phyloP scores from a whole-genome alignment of 2,329 filamentous ascomycete species.

The Aspergillus intermedius region DNA sequence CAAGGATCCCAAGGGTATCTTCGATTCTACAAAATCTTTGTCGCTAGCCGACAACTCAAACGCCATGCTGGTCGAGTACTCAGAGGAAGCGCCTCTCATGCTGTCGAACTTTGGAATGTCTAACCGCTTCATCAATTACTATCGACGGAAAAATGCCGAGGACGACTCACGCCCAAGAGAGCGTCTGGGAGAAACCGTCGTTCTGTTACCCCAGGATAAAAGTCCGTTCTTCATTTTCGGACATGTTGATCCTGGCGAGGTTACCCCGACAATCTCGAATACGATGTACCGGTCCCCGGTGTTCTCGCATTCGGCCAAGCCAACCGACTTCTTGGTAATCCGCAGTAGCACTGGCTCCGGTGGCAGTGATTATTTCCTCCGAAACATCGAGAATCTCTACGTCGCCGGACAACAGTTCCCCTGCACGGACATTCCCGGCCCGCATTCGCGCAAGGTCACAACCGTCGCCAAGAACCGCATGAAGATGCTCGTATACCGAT shows the following conservation, averaged over 20 bases:
- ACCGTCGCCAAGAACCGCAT: constrained; percentile 95
- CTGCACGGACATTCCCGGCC: constrained; percentile 83
- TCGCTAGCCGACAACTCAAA: constrained; percentile 84
- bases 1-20: constrained; percentile 70
- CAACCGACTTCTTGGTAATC: constrained; percentile 79
- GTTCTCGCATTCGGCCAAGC: constrained; percentile 73
- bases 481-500: constrained; percentile 89
- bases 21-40: constrained; percentile 71
- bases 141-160: constrained; percentile 74
- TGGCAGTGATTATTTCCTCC: constrained; percentile 75
- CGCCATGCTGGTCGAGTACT: constrained; percentile 86
- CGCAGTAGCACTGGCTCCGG: constrained; percentile 71
- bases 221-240: constrained; percentile 95
- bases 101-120: constrained; percentile 98
- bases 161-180: constrained; percentile 68
- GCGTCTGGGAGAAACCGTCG: constrained; percentile 81
- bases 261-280: constrained; percentile 85
- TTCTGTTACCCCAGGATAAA: constrained; percentile 86
- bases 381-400: constrained; percentile 84
- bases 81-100: constrained; percentile 84
- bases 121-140: constrained; percentile 93
- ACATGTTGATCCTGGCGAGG: constrained; percentile 83
- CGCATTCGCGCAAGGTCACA: constrained; percentile 89
- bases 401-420: constrained; percentile 92
- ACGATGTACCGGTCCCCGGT: constrained; percentile 92